Evolutionary conservation across 805 yeast species (phyloP).

Genomic region (Candida cerambycidarum): DNA sequence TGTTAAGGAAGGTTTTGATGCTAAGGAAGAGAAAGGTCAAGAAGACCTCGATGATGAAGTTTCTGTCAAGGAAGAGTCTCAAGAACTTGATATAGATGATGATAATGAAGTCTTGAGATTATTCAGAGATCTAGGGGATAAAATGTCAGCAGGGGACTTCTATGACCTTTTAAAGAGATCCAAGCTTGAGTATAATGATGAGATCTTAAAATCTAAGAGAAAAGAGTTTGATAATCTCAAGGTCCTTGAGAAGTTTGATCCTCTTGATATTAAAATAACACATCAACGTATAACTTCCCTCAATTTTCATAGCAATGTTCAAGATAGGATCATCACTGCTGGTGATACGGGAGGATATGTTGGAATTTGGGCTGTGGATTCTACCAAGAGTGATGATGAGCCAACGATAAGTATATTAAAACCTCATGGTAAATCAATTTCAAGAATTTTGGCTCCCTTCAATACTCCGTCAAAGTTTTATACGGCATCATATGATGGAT

Average conservation of each 20-base stretch:
- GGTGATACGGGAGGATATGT: constrained; percentile 89
- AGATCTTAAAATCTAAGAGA: constrained; percentile 48
- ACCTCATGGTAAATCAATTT: constrained; percentile 74
- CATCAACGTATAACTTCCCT: constrained; percentile 73
- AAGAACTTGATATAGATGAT: constrained; percentile 13
- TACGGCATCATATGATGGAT: constrained; percentile 85
- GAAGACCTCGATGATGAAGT: constrained; percentile 10
- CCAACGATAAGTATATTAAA: constrained; percentile 64
- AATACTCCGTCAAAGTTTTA: constrained; percentile 54
- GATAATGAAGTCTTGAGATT: constrained; percentile 32
- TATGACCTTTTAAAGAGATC: constrained; percentile 49
- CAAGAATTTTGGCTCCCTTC: constrained; percentile 57
- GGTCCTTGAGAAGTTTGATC: constrained; percentile 58
- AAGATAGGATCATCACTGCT: constrained; percentile 66
- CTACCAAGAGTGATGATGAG: constrained; percentile 28
- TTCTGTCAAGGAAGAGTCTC: constrained; percentile 6
- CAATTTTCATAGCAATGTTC: constrained; percentile 70
- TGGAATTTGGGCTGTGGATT: constrained; percentile 83
- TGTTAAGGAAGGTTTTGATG: constrained; percentile 11
- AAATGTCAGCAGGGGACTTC: constrained; percentile 70
- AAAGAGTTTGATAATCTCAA: constrained; percentile 52
- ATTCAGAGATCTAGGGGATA: constrained; percentile 43
- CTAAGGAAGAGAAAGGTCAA: constrained; percentile 7
- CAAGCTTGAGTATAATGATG: constrained; percentile 25
- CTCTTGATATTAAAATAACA: constrained; percentile 69